Evolutionary conservation across 2,329 filamentous ascomycete species (phyloP).

Genomic region (Juglanconis oblonga): DNA sequence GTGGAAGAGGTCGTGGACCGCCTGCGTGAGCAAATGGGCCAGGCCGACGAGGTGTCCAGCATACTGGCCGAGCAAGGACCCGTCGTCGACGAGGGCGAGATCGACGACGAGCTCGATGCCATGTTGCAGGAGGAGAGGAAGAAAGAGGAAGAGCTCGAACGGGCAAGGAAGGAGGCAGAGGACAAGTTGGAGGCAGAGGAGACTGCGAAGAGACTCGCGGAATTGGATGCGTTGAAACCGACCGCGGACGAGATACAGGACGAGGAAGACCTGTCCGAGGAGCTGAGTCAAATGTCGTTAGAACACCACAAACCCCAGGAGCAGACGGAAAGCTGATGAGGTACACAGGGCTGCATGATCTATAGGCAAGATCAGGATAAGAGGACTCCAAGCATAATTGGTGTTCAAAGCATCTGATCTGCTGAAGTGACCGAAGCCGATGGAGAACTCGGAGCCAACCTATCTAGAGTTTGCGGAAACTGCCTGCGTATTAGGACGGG

Average conservation of each 20-base stretch:
- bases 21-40: conserved; percentile 75
- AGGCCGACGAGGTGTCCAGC: conserved; percentile 76
- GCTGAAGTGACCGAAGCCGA: too few relatives aligned
- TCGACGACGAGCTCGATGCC: conserved; percentile 82
- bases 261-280: conserved; percentile 32
- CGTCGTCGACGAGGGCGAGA: conserved; percentile 72
- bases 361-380: too few relatives aligned
- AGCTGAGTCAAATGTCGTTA: conserved; percentile 37
- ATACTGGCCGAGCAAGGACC: conserved; percentile 66
- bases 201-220: conserved; percentile 42
- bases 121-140: conserved; percentile 63
- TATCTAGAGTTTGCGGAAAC: too few relatives aligned
- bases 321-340: conserved; percentile 19
- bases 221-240: conserved; percentile 39
- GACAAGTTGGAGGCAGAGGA: conserved; percentile 34
- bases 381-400: too few relatives aligned
- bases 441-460: too few relatives aligned
- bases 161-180: conserved; percentile 46
- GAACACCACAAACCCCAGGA: conserved; percentile 25
- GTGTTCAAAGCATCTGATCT: too few relatives aligned
- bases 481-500: too few relatives aligned
- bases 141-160: conserved; percentile 47
- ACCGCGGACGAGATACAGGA: conserved; percentile 32
- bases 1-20: conserved; percentile 75
- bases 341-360: conserved; percentile 10